These are phyloP conservation scores for Hypoxylon trugodes DNA, from an alignment of 495 filamentous ascomycete species.

Conservation along the genomic window DNA sequence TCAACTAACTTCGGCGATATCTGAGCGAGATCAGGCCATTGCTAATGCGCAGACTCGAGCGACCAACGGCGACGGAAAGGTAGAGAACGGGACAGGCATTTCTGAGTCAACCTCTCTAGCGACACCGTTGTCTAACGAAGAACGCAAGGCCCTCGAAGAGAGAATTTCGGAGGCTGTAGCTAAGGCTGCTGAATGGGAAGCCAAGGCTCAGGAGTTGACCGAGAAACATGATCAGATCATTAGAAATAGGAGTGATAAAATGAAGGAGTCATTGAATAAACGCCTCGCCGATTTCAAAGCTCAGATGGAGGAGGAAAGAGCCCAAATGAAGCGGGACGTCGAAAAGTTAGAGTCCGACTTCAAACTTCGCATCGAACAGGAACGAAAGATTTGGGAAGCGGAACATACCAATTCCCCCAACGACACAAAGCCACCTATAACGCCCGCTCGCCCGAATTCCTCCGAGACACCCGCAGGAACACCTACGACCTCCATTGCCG, in stretches of 20 bases:
- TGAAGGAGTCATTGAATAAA: conserved; percentile 75
- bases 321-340: conserved; percentile 60
- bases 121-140: conserved; percentile 53
- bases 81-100: conserved; percentile 46
- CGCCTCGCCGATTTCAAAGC: conserved; percentile 69
- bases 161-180: conserved; percentile 55
- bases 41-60: conserved; percentile 52
- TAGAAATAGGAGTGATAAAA: conserved; percentile 72
- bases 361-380: conserved; percentile 71
- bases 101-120: conserved; percentile 41
- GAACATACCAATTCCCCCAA: conserved; percentile 50
- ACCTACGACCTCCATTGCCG: conserved; percentile 46
- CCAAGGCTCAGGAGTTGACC: conserved; percentile 62
- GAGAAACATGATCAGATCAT: conserved; percentile 63
- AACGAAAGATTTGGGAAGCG: conserved; percentile 62
- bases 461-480: conserved; percentile 39
- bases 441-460: conserved; percentile 43
- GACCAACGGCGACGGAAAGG: conserved; percentile 44
- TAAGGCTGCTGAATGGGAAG: conserved; percentile 64
- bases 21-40: conserved; percentile 58
- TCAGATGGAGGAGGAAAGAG: conserved; percentile 57
- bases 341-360: conserved; percentile 68
- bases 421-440: conserved; percentile 40
- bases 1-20: conserved; percentile 52
- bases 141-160: conserved; percentile 62